Evolutionary conservation across 371 early-diverging fungal genomes (phyloP).

Genomic region (Rhizopus stolonifer): DNA sequence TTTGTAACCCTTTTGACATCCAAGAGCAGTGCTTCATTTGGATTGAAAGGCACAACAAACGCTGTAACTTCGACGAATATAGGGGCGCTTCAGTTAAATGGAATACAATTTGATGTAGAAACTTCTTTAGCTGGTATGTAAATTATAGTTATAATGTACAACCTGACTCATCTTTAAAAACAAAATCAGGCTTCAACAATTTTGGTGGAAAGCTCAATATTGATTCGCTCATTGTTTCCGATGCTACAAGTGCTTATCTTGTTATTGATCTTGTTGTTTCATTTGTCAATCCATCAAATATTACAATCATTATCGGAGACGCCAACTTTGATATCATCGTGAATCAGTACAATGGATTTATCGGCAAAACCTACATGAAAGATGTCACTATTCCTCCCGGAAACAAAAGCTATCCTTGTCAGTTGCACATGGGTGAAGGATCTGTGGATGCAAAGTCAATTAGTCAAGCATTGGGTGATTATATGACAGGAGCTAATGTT

Average conservation of each 20-base stretch:
- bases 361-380: constrained; percentile 41
- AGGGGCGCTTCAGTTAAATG: constrained; percentile 48
- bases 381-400: constrained; percentile 53
- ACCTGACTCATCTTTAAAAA: no score
- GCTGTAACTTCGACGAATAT: constrained; percentile 55
- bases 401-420: constrained; percentile 37
- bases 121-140: constrained; percentile 48
- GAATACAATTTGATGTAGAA: constrained; percentile 47
- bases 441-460: constrained; percentile 25
- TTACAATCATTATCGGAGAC: constrained; percentile 54
- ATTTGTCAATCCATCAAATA: constrained; percentile 52
- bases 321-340: constrained; percentile 47
- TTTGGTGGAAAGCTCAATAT: constrained; percentile 47
- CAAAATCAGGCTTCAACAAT: constrained; percentile 34
- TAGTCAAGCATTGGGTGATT: constrained; percentile 29
- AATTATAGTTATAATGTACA: constrained; percentile 1
- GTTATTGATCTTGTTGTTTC: constrained; percentile 36
- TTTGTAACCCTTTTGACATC: constrained; percentile 53
- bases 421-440: constrained; percentile 32
- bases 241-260: constrained; percentile 40
- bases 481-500: constrained; percentile 41
- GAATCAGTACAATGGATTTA: constrained; percentile 27
- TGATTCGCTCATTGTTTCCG: constrained; percentile 36
- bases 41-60: constrained; percentile 49
- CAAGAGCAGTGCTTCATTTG: constrained; percentile 40